Percentiles rank a stretch among this genome's conserved stretches.
Evolutionary conservation across 495 filamentous ascomycete species (phyloP).

Genomic region (Chaetomium tenue): DNA sequence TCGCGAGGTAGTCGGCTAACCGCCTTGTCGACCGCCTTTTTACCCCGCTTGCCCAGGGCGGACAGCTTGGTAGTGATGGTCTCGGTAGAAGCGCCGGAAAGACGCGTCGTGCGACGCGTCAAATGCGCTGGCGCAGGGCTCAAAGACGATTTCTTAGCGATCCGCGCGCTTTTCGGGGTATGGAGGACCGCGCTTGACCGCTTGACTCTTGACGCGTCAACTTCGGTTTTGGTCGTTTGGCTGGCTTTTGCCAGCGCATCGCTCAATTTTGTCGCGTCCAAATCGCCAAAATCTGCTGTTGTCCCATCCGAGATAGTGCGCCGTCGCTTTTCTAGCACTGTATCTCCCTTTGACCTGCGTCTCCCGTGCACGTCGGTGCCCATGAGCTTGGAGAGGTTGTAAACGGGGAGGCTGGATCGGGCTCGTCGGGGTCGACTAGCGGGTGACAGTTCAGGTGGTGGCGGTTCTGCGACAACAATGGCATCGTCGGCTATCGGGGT

Average conservation of each 20-base stretch:
- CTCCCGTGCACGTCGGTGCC: slow-evolving; percentile 49
- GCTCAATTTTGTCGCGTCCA: slow-evolving; percentile 20
- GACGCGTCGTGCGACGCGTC: slow-evolving; percentile 41
- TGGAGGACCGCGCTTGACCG: slow-evolving; percentile 19
- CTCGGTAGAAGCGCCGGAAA: slow-evolving; percentile 47
- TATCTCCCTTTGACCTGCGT: slow-evolving; percentile 42
- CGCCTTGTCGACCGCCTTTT: slow-evolving; percentile 45
- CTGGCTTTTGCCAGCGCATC: slow-evolving; percentile 33
- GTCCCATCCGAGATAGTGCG: slow-evolving; percentile 47
- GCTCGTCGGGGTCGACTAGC: slow-evolving; percentile 45
- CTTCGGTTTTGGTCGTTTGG: not conserved
- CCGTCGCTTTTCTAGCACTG: slow-evolving; percentile 37
- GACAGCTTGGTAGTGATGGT: slow-evolving; percentile 47
- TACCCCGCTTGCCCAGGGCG: slow-evolving; percentile 45
- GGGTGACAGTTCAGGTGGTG: slow-evolving; percentile 23
- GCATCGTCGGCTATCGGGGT: slow-evolving; percentile 36
- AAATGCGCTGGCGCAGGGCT: slow-evolving; percentile 37
- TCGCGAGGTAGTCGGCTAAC: slow-evolving; percentile 46
- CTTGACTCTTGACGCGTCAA: slow-evolving; percentile 30
- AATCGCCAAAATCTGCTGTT: slow-evolving; percentile 23
- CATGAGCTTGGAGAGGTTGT: slow-evolving; percentile 54
- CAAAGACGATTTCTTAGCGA: slow-evolving; percentile 31
- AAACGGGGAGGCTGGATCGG: slow-evolving; percentile 49
- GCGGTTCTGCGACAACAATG: slow-evolving; percentile 38
- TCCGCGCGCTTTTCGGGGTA: slow-evolving; percentile 37